These are phyloP conservation scores for Cucurbita ficifolia DNA, from an alignment of 306 rosid genomes.

Conservation along the genomic window DNA sequence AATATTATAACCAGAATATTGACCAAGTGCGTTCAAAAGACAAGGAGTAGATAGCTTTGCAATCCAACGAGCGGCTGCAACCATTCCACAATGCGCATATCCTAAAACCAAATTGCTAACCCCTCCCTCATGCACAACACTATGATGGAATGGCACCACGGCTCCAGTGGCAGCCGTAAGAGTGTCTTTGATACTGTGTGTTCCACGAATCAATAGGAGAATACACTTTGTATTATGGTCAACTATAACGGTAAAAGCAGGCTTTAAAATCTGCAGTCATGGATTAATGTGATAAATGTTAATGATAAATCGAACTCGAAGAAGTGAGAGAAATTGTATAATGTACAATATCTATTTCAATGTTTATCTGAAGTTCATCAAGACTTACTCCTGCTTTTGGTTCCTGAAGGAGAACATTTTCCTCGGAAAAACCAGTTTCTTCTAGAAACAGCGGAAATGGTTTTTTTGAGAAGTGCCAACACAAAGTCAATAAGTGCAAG, in stretches of 20 bases:
- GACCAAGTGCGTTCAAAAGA: constrained; percentile 47
- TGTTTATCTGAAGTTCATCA: not conserved
- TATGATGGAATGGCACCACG: constrained; percentile 86
- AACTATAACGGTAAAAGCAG: constrained; percentile 75
- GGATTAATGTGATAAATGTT: not conserved
- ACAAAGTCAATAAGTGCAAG: constrained; percentile 56
- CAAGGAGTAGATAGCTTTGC: constrained; percentile 76
- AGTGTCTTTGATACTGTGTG: constrained; percentile 94
- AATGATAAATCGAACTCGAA: not conserved
- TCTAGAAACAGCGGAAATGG: constrained; percentile 64
- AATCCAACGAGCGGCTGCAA: constrained; percentile 96
- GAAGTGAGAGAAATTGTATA: not conserved
- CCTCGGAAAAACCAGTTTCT: constrained; percentile 63
- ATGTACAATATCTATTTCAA: not conserved
- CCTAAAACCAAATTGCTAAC: constrained; percentile 80
- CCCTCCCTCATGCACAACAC: constrained; percentile 72
- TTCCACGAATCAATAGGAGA: constrained; percentile 80
- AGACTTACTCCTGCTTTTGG: constrained; percentile 86
- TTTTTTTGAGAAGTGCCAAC: constrained; percentile 94
- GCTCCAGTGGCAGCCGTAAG: constrained; percentile 86
- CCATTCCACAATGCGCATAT: constrained; percentile 96
- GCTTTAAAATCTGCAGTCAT: constrained; percentile 75
- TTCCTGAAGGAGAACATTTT: constrained; percentile 78
- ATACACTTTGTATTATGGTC: constrained; percentile 45
- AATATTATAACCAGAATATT: constrained; percentile 48